phyloP scores from a whole-genome alignment of 495 filamentous ascomycete genomes.

The Thozetella sp. region DNA sequence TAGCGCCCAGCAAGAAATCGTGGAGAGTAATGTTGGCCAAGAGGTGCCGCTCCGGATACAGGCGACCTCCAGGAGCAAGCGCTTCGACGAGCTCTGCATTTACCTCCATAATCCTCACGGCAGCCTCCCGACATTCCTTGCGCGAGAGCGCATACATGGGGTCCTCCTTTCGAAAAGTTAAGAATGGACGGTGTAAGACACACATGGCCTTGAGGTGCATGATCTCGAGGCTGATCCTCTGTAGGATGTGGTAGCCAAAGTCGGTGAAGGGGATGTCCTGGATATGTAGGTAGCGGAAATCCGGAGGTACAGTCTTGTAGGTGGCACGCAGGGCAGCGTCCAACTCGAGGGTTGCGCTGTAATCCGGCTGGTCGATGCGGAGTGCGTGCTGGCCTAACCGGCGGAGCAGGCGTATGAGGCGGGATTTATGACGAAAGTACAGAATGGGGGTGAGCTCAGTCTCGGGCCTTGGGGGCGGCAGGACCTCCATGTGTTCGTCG shows the following conservation, averaged over 20 bases:
- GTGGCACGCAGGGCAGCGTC: conserved; percentile 33
- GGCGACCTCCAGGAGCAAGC: conserved; percentile 32
- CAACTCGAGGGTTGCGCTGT: conserved; percentile 31
- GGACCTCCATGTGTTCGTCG: conserved; percentile 30
- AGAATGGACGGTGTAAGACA: conserved; percentile 42
- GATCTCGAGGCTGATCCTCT: conserved; percentile 34
- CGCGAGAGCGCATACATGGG: conserved; percentile 27
- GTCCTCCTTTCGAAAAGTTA: conserved; percentile 28
- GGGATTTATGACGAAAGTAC: conserved; percentile 41
- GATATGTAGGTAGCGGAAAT: conserved; percentile 27
- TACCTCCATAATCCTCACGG: conserved; percentile 33
- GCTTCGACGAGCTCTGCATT: conserved; percentile 37
- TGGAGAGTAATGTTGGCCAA: conserved; percentile 36
- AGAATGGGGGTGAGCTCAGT: conserved; percentile 44
- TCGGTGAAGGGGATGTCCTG: conserved; percentile 33
- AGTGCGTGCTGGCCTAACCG: conserved; percentile 35
- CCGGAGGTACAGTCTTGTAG: conserved; percentile 24
- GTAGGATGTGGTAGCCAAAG: conserved; percentile 31
- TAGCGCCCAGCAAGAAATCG: conserved; percentile 43
- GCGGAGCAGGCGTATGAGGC: conserved; percentile 35
- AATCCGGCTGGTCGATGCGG: conserved; percentile 15
- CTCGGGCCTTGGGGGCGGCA: conserved; percentile 22
- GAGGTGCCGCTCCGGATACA: conserved; percentile 38
- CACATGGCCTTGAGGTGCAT: conserved; percentile 37
- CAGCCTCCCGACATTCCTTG: conserved; percentile 39